Percentiles rank a stretch among this genome's conserved stretches.
phyloP scores from a whole-genome alignment of 768 basidiomycete genomes.

The Suillus luteus region DNA sequence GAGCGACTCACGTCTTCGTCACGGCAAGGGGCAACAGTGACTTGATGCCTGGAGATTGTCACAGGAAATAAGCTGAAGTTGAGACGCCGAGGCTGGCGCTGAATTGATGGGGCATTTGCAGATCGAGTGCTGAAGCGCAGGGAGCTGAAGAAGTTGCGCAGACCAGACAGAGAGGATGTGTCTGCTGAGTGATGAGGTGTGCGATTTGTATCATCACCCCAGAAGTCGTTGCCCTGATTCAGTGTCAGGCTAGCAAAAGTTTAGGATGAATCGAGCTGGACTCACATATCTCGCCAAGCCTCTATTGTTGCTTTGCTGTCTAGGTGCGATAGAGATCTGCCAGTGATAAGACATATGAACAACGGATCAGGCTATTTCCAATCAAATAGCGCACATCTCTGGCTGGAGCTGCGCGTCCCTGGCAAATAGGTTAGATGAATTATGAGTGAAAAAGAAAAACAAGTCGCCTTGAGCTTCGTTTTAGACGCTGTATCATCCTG shows the following conservation, averaged over 20 bases:
- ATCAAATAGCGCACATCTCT: not conserved
- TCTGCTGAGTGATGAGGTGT: not conserved
- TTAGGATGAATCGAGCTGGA: not conserved
- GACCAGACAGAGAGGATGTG: not conserved
- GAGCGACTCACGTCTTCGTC: not conserved
- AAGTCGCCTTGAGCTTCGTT: not conserved
- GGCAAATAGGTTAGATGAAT: not conserved
- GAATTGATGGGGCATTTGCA: no score
- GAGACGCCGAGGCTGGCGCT: not conserved
- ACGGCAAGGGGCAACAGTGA: not conserved
- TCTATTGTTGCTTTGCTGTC: not conserved
- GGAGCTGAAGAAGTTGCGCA: not conserved
- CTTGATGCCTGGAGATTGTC: not conserved
- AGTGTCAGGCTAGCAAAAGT: not conserved
- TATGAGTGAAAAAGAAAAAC: not conserved
- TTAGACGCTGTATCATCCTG: no score
- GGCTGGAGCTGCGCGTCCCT: not conserved
- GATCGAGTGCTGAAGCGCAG: not conserved
- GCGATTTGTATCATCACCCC: not conserved
- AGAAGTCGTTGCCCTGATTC: not conserved
- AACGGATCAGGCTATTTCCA: not conserved
- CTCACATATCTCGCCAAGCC: not conserved
- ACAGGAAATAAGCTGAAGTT: not conserved
- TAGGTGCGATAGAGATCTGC: not conserved
- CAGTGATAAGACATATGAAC: not conserved